phyloP scores from a whole-genome alignment of 352 stramenopile species.

The Plasmopara viticola region DNA sequence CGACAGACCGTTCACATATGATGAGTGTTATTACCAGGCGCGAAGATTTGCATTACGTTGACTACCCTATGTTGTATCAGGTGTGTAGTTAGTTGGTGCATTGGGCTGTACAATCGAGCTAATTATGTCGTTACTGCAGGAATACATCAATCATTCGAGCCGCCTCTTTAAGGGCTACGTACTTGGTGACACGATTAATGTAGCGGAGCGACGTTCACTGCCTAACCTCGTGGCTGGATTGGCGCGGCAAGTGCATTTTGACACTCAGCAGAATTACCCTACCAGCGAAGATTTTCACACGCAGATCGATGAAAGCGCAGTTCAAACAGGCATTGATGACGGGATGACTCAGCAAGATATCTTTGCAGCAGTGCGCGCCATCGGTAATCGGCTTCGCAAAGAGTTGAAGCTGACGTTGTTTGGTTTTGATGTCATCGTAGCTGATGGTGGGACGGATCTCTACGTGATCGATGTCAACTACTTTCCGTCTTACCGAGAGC shows the following conservation, averaged over 20 bases:
- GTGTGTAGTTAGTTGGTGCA: constrained; percentile 9
- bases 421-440: constrained; percentile 81
- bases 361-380: constrained; percentile 47
- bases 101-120: background rate
- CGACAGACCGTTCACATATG: constrained; percentile 71
- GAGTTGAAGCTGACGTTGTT: constrained; percentile 67
- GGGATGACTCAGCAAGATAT: constrained; percentile 39
- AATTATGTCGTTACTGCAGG: constrained; percentile 29
- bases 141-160: constrained; percentile 78
- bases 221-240: constrained; percentile 54
- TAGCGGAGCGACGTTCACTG: constrained; percentile 67
- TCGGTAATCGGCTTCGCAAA: constrained; percentile 57
- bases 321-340: constrained; percentile 3
- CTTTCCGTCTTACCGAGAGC: constrained; percentile 82
- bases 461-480: constrained; percentile 87
- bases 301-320: constrained; percentile 5
- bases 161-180: constrained; percentile 83
- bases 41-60: constrained; percentile 48
- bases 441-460: constrained; percentile 41
- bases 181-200: constrained; percentile 64
- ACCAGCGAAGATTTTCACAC: constrained; percentile 57
- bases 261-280: constrained; percentile 77
- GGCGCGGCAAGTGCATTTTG: constrained; percentile 60
- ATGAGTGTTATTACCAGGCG: constrained; percentile 76
- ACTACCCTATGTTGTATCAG: constrained; percentile 65